Percentiles rank a stretch among this genome's conserved stretches.
Conservation (phyloP, 1,284 basidiomycete species). For the Retiboletus fuscus region DNA sequence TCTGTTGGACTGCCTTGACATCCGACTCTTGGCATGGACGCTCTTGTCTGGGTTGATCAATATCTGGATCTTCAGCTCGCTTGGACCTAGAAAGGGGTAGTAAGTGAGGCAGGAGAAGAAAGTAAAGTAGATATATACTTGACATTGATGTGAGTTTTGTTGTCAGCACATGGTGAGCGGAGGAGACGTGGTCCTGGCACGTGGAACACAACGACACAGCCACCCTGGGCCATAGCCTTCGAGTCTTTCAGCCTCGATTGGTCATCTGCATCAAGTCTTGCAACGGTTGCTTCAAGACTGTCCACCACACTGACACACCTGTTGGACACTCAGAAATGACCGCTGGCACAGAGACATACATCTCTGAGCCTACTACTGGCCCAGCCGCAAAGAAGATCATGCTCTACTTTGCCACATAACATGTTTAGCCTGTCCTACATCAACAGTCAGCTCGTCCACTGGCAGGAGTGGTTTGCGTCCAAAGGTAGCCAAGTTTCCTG, state of each 20-base stretch:
- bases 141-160: constrained; percentile 80
- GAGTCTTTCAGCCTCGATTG: too few species aligned
- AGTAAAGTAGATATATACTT: constrained; percentile 62
- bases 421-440: constrained; percentile 62
- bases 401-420: constrained; percentile 64
- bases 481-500: constrained; percentile 51
- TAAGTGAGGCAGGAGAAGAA: not conserved
- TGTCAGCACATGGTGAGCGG: constrained; percentile 62
- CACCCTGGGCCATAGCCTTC: too few species aligned
- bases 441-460: constrained; percentile 63
- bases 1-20: constrained; percentile 86
- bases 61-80: constrained; percentile 90
- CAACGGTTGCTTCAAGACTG: constrained; percentile 58
- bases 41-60: constrained; percentile 65
- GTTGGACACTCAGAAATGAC: constrained; percentile 51
- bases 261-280: constrained; percentile 38
- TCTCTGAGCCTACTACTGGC: constrained; percentile 58
- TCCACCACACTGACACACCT: constrained; percentile 62
- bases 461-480: constrained; percentile 66
- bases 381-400: constrained; percentile 54
- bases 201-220: constrained; percentile 35
- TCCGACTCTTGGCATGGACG: constrained; percentile 65
- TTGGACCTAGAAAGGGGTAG: constrained; percentile 64
- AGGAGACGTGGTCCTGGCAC: constrained; percentile 60
- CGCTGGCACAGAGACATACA: constrained; percentile 63